A percentile compares a stretch with the other conserved stretches of the same genome.
These are phyloP conservation scores for Panaeolus papilionaceus DNA, from an alignment of 768 basidiomycete genomes.

Conservation along the genomic window DNA sequence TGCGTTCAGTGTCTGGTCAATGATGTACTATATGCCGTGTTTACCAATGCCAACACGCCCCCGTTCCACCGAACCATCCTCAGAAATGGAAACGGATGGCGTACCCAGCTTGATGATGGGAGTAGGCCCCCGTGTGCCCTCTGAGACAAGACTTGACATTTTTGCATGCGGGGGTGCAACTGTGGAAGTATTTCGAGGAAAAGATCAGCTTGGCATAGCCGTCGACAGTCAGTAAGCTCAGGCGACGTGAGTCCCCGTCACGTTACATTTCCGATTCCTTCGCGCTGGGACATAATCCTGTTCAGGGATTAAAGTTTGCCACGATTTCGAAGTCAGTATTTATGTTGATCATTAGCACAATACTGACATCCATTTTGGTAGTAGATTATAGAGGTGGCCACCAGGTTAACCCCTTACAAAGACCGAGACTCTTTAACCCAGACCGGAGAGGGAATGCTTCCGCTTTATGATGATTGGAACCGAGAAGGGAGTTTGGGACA, in stretches of 20 bases:
- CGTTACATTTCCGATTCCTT: constrained; percentile 1
- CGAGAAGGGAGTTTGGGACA: neutral
- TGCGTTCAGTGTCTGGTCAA: neutral
- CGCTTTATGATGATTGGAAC: neutral
- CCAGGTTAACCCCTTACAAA: neutral
- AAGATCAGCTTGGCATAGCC: neutral
- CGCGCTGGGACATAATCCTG: neutral
- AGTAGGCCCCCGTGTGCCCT: neutral
- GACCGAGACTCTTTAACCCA: neutral
- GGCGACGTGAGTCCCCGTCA: neutral
- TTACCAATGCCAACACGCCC: constrained; percentile 1
- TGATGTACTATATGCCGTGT: constrained; percentile 41
- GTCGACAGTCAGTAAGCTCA: neutral
- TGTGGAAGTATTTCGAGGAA: neutral
- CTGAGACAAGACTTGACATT: neutral
- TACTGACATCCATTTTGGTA: neutral
- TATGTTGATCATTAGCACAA: neutral
- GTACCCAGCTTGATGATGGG: neutral
- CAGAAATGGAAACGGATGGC: neutral
- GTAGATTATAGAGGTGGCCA: neutral
- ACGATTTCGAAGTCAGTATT: neutral
- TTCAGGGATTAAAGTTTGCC: neutral
- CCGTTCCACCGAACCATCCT: neutral
- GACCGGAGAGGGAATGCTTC: neutral
- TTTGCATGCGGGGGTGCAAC: neutral